Conservation (phyloP, 2,329 filamentous ascomycete genomes). For the Xylaria arbuscula region DNA sequence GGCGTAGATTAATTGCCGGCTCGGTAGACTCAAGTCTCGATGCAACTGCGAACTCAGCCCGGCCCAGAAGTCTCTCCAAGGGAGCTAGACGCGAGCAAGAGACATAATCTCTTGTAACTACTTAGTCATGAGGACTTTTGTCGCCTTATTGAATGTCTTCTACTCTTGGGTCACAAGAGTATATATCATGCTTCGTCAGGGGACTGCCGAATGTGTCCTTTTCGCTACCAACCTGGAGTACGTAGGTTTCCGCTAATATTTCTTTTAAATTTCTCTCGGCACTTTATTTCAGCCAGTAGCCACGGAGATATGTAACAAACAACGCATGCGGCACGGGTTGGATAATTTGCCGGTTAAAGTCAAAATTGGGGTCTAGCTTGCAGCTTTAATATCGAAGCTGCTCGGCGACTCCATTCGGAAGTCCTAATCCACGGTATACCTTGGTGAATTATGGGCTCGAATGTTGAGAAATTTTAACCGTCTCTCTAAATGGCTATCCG, state of each 20-base stretch:
- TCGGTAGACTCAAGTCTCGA: neutral
- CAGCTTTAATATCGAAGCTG: slow-evolving; percentile 20
- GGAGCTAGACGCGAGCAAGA: slow-evolving; percentile 6
- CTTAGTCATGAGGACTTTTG: slow-evolving; percentile 7
- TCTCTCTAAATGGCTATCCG: slow-evolving; percentile 11
- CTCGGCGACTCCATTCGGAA: slow-evolving; percentile 1
- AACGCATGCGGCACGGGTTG: slow-evolving; percentile 26
- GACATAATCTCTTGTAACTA: neutral
- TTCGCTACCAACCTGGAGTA: slow-evolving; percentile 20
- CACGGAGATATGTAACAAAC: slow-evolving; percentile 4
- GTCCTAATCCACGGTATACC: neutral
- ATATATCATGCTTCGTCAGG: slow-evolving; percentile 10
- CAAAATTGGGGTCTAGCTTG: slow-evolving; percentile 27
- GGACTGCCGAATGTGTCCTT: neutral
- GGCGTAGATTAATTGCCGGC: slow-evolving; percentile 24
- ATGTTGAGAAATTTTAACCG: slow-evolving; percentile 17
- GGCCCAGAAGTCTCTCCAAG: slow-evolving; percentile 5
- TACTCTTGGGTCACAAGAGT: slow-evolving; percentile 17
- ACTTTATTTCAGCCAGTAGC: slow-evolving; percentile 27
- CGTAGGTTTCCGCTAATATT: slow-evolving; percentile 5
- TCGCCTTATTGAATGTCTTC: slow-evolving; percentile 7
- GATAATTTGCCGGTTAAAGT: slow-evolving; percentile 35
- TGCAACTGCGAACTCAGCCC: neutral
- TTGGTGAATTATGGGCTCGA: slow-evolving; percentile 12
- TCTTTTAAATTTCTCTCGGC: slow-evolving; percentile 16